Percentiles rank a stretch among this genome's conserved stretches.
Evolutionary conservation across 164 flowering plant genomes (phyloP).

Genomic region (Chimonanthus praecox): DNA sequence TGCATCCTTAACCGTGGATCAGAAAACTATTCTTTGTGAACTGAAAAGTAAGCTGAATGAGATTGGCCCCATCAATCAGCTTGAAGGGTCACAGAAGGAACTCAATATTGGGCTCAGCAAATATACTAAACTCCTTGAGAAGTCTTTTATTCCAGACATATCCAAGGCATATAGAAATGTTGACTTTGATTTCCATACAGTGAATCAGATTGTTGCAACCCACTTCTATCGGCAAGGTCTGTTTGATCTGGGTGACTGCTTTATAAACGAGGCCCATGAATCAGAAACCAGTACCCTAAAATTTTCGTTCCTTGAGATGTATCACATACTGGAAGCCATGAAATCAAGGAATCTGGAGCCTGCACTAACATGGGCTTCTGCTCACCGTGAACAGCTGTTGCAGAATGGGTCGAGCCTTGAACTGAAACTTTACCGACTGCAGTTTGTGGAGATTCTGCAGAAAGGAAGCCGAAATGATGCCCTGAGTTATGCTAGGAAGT

Average conservation of each 20-base stretch:
- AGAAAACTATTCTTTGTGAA: slow-evolving; percentile 37
- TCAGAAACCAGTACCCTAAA: slow-evolving; percentile 35
- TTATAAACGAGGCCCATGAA: slow-evolving; percentile 51
- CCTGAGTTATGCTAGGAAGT: slow-evolving; percentile 48
- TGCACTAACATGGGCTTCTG: slow-evolving; percentile 60
- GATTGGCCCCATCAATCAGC: slow-evolving; percentile 39
- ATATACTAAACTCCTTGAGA: slow-evolving; percentile 64
- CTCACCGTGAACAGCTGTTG: slow-evolving; percentile 43
- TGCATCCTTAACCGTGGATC: slow-evolving; percentile 20
- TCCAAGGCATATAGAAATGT: slow-evolving; percentile 72
- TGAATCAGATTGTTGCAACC: slow-evolving; percentile 63
- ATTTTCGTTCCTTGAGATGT: slow-evolving; percentile 57
- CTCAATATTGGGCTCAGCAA: slow-evolving; percentile 56
- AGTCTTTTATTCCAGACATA: slow-evolving; percentile 65
- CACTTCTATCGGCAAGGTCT: slow-evolving; percentile 73
- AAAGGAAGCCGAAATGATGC: slow-evolving; percentile 47
- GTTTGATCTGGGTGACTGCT: slow-evolving; percentile 71
- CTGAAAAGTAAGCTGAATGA: slow-evolving; percentile 46
- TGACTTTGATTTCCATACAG: slow-evolving; percentile 49
- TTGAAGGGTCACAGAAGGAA: slow-evolving; percentile 70
- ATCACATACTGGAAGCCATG: slow-evolving; percentile 64
- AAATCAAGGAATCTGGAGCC: slow-evolving; percentile 52
- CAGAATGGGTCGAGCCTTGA: slow-evolving; percentile 53
- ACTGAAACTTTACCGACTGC: slow-evolving; percentile 62
- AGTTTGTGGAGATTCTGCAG: slow-evolving; percentile 62